These are phyloP conservation scores for Rhodotorula diobovata DNA, from an alignment of 768 basidiomycete genomes.

Conservation along the genomic window DNA sequence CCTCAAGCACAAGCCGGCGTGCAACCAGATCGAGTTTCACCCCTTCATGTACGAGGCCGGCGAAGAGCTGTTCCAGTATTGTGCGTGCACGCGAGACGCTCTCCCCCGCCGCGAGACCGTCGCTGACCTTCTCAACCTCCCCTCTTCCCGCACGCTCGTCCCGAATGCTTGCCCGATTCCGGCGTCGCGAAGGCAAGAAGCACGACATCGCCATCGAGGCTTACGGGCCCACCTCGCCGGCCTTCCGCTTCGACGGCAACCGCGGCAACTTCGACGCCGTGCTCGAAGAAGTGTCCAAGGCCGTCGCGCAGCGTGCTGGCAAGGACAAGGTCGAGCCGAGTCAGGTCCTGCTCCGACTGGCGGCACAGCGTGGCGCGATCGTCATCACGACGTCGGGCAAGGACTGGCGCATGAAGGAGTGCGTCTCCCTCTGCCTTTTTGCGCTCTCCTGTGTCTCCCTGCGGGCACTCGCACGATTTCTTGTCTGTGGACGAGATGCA, in stretches of 20 bases:
- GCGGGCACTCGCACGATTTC: not conserved
- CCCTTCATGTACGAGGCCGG: constrained; percentile 46
- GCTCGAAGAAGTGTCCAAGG: constrained; percentile 15
- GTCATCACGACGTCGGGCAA: constrained; percentile 37
- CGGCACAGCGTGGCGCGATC: constrained; percentile 25
- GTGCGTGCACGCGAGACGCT: no score
- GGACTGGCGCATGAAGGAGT: constrained; percentile 37
- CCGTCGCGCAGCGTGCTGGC: constrained; percentile 6
- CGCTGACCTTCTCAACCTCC: not conserved
- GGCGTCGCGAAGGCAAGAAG: constrained; percentile 12
- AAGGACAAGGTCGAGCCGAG: constrained; percentile 17
- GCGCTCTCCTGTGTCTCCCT: not conserved
- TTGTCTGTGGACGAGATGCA: no score
- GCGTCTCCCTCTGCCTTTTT: not conserved
- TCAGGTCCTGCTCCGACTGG: constrained; percentile 35
- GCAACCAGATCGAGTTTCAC: constrained; percentile 51
- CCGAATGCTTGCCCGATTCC: no score
- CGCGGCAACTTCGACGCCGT: constrained; percentile 6
- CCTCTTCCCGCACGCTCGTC: not conserved
- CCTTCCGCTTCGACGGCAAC: constrained; percentile 17
- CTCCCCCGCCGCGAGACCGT: no score
- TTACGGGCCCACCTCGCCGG: constrained; percentile 27
- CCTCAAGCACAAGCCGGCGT: constrained; percentile 44
- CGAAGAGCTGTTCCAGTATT: constrained; percentile 42
- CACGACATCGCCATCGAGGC: constrained; percentile 27